Conservation (phyloP, 805 yeast genomes). For the Candida verbasci region DNA sequence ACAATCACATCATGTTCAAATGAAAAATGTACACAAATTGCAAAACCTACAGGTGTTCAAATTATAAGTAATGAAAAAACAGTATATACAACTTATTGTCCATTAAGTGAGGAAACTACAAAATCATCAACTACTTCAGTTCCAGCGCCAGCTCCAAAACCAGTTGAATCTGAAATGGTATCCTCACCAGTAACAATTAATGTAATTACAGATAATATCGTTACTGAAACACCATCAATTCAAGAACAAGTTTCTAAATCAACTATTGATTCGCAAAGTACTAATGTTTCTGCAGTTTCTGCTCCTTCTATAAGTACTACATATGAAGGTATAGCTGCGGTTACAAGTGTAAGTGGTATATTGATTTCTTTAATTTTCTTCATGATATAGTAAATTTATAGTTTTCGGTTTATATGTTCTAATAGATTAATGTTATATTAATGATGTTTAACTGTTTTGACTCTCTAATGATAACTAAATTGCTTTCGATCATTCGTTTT, state of each 20-base stretch:
- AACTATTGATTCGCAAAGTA: not conserved
- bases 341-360: constrained; percentile 1
- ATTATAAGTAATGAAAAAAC: constrained; percentile 20
- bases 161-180: not conserved
- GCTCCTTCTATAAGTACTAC: constrained; percentile 2
- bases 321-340: constrained; percentile 4
- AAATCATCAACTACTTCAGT: not conserved
- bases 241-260: constrained; percentile 10
- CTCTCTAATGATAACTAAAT: too few relatives aligned
- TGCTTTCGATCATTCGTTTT: too few relatives aligned
- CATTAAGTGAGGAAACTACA: constrained; percentile 11
- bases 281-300: not conserved
- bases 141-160: not conserved
- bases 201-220: constrained; percentile 39
- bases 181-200: constrained; percentile 14
- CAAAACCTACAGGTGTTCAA: constrained; percentile 32
- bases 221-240: constrained; percentile 27
- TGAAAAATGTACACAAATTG: constrained; percentile 21
- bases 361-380: constrained; percentile 3
- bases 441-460: too few relatives aligned
- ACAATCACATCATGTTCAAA: constrained; percentile 34
- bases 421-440: too few relatives aligned
- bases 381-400: not conserved
- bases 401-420: not conserved
- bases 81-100: constrained; percentile 26